Evolutionary conservation across 208 protist species (phyloP), one percentile per base, ranked within the genome.

Genomic region (Leptomonas pyrrhocoris): DNA sequence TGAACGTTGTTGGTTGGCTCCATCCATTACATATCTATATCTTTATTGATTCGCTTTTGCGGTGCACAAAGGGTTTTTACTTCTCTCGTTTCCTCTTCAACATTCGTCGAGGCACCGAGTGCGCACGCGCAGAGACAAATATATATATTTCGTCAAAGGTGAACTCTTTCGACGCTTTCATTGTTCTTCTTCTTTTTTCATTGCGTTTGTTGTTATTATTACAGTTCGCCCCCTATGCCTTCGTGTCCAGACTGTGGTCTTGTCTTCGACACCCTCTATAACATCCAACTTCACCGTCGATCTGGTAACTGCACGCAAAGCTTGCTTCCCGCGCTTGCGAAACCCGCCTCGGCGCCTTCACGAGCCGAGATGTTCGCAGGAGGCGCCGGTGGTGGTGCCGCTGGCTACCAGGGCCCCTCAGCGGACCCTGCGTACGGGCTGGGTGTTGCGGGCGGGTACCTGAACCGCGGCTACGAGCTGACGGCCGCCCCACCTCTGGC

Each of bases 191-290:
- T 25, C 46, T 6, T 21, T 66, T 74, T 67, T 71, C 36, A 51
- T 59, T 57, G 34, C 18, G 4, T 8, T 58, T 18, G 11, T 40
- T 45, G 13, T 46, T 58, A 38, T 9, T 38, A 9, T 38, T 38
- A 38, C 9, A 12, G 34, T n/a, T 31, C 36, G 15, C 7, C 13
- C 23, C 46, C 13, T 34, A 86, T 86, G 81, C 81, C 77, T 15
- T 16, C 74, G 25, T 87, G 81, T 53, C 81, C 78, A 1, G 73
- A 87, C n/a, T 87, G 81, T 31, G 81, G 81, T 5, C 53, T 84
- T n/a, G 55, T 82, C 31, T 87, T 76, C 31, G 78, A 78, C 48
- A 70, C 64, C 42, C 59, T 76, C 28, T 68, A 77, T 54, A 68
- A 74, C 48, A 51, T 87, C 2, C 77, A 80, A 18, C 28, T 60